A percentile compares a stretch with the other conserved stretches of the same genome.
These are phyloP conservation scores for Xylaria sp. DNA, from an alignment of 2,329 filamentous ascomycete species.

Conservation along the genomic window DNA sequence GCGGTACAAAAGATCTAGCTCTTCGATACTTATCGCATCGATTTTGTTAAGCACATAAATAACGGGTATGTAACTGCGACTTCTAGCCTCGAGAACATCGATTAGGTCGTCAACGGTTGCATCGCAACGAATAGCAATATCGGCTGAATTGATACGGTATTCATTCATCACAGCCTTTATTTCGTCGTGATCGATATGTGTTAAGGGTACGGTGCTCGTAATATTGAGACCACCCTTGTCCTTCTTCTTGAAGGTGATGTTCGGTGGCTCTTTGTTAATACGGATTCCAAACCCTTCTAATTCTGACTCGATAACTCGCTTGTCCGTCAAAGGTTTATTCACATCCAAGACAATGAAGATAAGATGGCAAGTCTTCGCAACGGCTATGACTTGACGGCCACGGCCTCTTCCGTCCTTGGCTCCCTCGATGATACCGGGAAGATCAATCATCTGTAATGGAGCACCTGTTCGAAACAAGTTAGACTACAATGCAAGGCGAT, in stretches of 20 bases:
- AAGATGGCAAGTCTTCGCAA: constrained; percentile 97
- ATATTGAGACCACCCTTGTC: constrained; percentile 98
- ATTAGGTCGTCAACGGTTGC: constrained; percentile 98
- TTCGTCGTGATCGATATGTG: constrained; percentile 94
- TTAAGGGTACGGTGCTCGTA: constrained; percentile 91
- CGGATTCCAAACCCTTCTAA: constrained; percentile 97
- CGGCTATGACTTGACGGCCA: constrained; percentile 97
- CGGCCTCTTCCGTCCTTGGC: constrained; percentile 98
- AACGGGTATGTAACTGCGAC: constrained; percentile 96
- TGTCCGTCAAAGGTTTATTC: constrained; percentile 97
- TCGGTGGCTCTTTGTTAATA: constrained; percentile 96
- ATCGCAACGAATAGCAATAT: constrained; percentile 97
- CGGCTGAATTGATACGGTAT: constrained; percentile 95
- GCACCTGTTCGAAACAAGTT: constrained; percentile 65
- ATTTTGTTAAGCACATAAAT: constrained; percentile 99
- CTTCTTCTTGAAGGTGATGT: constrained; percentile 99
- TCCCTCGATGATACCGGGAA: constrained; percentile 98
- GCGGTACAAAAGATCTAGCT: constrained; percentile 93
- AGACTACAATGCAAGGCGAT: constrained; percentile 13
- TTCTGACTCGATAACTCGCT: constrained; percentile 93
- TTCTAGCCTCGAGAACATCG: constrained; percentile 93
- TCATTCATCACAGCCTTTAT: constrained; percentile 98
- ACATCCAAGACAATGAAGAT: constrained; percentile 99
- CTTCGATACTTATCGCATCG: constrained; percentile 96
- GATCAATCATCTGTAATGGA: constrained; percentile 96